These are phyloP conservation scores for Dalbergia cochinchinensis DNA, from an alignment of 306 rosid species.

Conservation along the genomic window DNA sequence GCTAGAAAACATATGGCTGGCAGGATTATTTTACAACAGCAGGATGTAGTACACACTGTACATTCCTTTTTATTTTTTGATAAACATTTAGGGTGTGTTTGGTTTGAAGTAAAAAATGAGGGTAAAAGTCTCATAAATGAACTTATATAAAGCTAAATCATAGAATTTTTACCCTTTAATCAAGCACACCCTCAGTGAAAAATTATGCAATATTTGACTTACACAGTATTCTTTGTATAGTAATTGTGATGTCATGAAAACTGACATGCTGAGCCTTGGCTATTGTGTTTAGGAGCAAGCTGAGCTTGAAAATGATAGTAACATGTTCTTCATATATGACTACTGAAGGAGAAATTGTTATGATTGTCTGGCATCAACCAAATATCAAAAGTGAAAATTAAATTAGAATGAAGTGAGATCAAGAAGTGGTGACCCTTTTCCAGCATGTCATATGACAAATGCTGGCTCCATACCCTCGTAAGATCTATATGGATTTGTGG, in stretches of 20 bases:
- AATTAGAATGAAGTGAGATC: too few relatives aligned
- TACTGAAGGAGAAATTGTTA: not conserved
- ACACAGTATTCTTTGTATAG: constrained; percentile 46
- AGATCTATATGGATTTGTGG: too few relatives aligned
- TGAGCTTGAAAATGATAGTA: constrained; percentile 17
- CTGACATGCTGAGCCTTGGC: not conserved
- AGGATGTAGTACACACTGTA: constrained; percentile 34
- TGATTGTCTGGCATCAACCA: not conserved
- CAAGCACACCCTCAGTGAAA: constrained; percentile 3
- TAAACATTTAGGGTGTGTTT: too few relatives aligned
- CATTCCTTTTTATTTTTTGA: not conserved
- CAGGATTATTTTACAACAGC: constrained; percentile 19
- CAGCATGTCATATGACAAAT: too few relatives aligned
- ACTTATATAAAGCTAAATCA: too few relatives aligned
- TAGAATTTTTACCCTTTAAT: too few relatives aligned
- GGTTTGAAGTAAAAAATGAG: too few relatives aligned
- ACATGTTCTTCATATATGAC: not conserved
- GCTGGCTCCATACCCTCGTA: too few relatives aligned
- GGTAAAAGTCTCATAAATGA: too few relatives aligned
- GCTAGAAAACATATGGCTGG: constrained; percentile 27
- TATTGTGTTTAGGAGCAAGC: constrained; percentile 14
- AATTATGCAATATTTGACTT: constrained; percentile 23
- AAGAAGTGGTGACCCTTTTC: too few relatives aligned
- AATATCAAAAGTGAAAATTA: not conserved
- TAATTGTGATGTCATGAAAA: constrained; percentile 34